phyloP scores from a whole-genome alignment of 352 stramenopile genomes.

The Aphanomyces euteiches region DNA sequence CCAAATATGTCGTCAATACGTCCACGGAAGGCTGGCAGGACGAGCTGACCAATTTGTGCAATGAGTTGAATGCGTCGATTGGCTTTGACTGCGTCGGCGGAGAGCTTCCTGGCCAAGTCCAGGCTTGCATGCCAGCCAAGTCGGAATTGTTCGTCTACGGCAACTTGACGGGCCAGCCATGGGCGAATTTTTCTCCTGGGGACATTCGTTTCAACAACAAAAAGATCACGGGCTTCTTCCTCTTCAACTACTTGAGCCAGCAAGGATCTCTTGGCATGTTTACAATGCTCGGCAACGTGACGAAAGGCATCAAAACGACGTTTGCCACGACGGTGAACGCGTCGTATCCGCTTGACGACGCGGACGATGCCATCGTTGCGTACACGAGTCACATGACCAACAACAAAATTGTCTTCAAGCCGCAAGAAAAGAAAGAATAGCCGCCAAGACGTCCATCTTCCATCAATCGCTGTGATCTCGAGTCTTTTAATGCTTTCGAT shows the following conservation, averaged over 20 bases:
- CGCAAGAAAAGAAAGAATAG: too few species aligned
- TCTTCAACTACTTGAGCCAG: conserved; percentile 7
- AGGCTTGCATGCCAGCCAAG: conserved; percentile 29
- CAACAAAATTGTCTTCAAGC: background rate
- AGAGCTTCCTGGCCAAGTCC: conserved; percentile 16
- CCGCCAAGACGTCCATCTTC: too few species aligned
- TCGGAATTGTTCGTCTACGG: conserved; percentile 30
- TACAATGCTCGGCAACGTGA: conserved; percentile 7
- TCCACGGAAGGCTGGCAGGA: conserved; percentile 17
- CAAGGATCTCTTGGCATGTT: background rate
- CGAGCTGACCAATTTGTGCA: conserved; percentile 17
- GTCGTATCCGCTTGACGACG: background rate
- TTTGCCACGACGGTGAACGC: background rate
- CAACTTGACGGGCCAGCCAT: conserved; percentile 14
- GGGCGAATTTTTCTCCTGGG: background rate
- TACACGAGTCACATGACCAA: background rate
- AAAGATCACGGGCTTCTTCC: conserved; percentile 17
- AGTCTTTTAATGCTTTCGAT: too few species aligned
- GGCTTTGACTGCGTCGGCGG: conserved; percentile 34
- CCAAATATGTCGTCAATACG: conserved; percentile 33
- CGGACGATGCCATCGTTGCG: background rate
- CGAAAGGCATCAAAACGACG: background rate
- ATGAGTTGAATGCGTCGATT: conserved; percentile 26
- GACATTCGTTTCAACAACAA: conserved; percentile 20
- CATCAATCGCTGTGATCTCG: too few species aligned